These are phyloP conservation scores for Lumnitzera littorea DNA, from an alignment of 345 rosid genomes.

Conservation along the genomic window DNA sequence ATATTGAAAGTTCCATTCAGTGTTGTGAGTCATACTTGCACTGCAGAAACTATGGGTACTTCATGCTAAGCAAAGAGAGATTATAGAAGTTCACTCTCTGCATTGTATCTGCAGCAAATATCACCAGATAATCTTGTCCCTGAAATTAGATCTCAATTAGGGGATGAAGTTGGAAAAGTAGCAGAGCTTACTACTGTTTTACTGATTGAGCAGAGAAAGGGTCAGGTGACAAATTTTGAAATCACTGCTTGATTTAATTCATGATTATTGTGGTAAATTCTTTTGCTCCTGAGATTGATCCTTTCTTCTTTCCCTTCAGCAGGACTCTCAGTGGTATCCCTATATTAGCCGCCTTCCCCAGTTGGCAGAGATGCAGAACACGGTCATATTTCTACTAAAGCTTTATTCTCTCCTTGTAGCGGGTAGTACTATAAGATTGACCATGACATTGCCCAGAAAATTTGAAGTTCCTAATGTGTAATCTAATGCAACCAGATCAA, in stretches of 20 bases:
- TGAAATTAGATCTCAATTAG: conserved; percentile 29
- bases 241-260: background rate
- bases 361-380: conserved; percentile 52
- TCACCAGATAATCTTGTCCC: conserved; percentile 52
- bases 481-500: too few relatives aligned
- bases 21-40: conserved; percentile 27
- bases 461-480: too few relatives aligned
- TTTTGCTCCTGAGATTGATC: background rate
- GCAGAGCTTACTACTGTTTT: conserved; percentile 59
- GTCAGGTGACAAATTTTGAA: conserved; percentile 31
- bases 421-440: too few relatives aligned
- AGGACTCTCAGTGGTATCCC: conserved; percentile 73
- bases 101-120: conserved; percentile 47
- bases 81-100: conserved; percentile 7
- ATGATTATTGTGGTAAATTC: too few relatives aligned
- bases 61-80: background rate
- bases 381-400: conserved; percentile 23
- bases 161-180: conserved; percentile 35
- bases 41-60: background rate
- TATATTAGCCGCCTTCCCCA: conserved; percentile 66
- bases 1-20: conserved; percentile 60
- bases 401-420: too few relatives aligned
- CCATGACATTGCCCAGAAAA: too few relatives aligned
- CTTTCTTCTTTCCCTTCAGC: conserved; percentile 6
- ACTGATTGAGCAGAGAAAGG: conserved; percentile 40